These are phyloP conservation scores for Tuber magnatum DNA, from an alignment of 495 filamentous ascomycete species.

Conservation along the genomic window DNA sequence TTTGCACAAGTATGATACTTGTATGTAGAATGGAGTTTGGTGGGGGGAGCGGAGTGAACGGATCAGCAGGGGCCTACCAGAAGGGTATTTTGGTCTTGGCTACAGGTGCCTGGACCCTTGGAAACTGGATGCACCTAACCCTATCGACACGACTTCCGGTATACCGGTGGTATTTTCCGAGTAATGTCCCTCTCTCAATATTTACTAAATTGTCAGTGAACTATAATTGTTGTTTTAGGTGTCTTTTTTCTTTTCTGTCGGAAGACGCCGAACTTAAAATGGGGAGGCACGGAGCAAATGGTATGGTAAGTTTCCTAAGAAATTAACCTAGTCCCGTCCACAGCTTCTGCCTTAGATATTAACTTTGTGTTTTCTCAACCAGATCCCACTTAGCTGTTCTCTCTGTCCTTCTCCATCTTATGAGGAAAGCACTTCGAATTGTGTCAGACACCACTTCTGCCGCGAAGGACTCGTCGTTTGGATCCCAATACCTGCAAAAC, in stretches of 20 bases:
- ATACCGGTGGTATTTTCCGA: background rate
- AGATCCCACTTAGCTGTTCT: background rate
- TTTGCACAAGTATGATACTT: background rate
- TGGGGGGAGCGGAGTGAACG: background rate
- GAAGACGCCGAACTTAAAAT: background rate
- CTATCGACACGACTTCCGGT: background rate
- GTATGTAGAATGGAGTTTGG: background rate
- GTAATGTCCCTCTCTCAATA: background rate
- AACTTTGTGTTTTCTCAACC: background rate
- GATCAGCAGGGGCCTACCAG: background rate
- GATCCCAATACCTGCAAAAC: slow-evolving; percentile 50
- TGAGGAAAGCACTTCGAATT: background rate
- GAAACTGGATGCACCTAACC: background rate
- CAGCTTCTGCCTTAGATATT: background rate
- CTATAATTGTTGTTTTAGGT: background rate
- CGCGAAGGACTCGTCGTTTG: background rate
- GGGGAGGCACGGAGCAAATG: background rate
- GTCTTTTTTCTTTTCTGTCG: background rate
- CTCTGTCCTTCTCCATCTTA: background rate
- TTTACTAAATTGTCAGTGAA: background rate
- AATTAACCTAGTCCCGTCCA: background rate
- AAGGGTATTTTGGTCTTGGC: background rate
- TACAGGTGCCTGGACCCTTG: background rate
- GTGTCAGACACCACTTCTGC: background rate
- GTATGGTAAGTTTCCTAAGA: background rate